phyloP scores from a whole-genome alignment of 1,284 basidiomycete genomes.

The Ceratobasidium papillatum region DNA sequence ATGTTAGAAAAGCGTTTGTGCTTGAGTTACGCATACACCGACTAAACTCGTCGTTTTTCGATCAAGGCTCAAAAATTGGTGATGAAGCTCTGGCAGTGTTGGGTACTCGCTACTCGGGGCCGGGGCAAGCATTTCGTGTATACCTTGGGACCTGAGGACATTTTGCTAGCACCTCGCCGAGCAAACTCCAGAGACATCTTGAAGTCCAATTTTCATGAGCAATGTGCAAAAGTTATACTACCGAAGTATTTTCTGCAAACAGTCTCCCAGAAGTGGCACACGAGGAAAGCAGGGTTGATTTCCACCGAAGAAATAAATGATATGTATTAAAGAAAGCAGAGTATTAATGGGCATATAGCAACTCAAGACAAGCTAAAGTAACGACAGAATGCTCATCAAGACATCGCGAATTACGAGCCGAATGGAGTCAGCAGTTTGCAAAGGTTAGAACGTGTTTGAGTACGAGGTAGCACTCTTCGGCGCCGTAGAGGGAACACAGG shows the following conservation, averaged over 20 bases:
- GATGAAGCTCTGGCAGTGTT: no score
- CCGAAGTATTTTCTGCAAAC: not conserved
- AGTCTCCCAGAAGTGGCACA: not conserved
- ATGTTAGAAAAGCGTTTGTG: no score
- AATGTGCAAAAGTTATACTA: not conserved
- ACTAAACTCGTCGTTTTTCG: no score
- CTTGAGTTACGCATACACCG: no score
- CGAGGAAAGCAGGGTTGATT: not conserved
- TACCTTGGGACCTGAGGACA: no score
- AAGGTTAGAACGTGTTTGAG: constrained; percentile 18
- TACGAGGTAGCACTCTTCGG: constrained; percentile 2
- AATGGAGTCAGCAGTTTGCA: not conserved
- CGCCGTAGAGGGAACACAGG: not conserved
- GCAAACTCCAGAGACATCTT: no score
- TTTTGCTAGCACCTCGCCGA: no score
- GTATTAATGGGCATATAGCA: not conserved
- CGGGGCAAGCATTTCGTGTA: no score
- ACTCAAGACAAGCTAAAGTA: not conserved
- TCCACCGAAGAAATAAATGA: not conserved
- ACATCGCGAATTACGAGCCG: not conserved
- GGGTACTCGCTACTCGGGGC: no score
- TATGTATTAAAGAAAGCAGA: not conserved
- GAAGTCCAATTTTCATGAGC: no score
- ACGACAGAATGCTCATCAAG: not conserved
- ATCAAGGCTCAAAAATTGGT: no score